Percentiles rank a stretch among this genome's conserved stretches.
These are phyloP conservation scores for Imleria badia DNA, from an alignment of 768 basidiomycete genomes.

Conservation along the genomic window DNA sequence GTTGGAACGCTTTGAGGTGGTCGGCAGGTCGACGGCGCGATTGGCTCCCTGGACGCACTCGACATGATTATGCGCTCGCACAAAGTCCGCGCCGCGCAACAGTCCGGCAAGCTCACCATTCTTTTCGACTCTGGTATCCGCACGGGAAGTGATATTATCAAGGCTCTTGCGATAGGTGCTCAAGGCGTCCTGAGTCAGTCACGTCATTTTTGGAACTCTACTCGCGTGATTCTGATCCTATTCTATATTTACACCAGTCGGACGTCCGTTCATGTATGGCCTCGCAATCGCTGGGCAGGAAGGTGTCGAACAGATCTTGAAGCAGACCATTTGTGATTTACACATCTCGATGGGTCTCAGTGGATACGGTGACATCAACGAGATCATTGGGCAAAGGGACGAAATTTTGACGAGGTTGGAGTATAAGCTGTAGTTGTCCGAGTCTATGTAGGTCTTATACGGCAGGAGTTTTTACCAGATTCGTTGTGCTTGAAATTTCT, in stretches of 20 bases:
- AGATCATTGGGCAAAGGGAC: slow-evolving; percentile 56
- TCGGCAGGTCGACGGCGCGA: slow-evolving; percentile 77
- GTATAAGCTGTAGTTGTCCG: slow-evolving; percentile 23
- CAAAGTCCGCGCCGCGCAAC: slow-evolving; percentile 57
- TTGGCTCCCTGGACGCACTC: slow-evolving; percentile 72
- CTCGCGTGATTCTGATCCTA: neutral
- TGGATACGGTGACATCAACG: slow-evolving; percentile 57
- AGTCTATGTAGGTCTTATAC: too few relatives aligned
- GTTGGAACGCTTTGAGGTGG: slow-evolving; percentile 46
- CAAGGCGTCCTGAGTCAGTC: slow-evolving; percentile 72
- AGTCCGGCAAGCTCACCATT: slow-evolving; percentile 61
- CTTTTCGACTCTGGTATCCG: slow-evolving; percentile 75
- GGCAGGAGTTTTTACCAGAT: too few relatives aligned
- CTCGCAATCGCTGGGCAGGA: slow-evolving; percentile 66
- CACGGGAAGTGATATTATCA: slow-evolving; percentile 79
- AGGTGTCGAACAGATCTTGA: slow-evolving; percentile 75
- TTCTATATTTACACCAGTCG: slow-evolving; percentile 49
- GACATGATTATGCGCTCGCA: slow-evolving; percentile 65
- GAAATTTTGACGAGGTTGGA: slow-evolving; percentile 24
- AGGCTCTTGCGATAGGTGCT: slow-evolving; percentile 84
- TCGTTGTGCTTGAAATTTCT: too few relatives aligned
- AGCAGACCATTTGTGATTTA: slow-evolving; percentile 64
- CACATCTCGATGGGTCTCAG: slow-evolving; percentile 62
- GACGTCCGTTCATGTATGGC: slow-evolving; percentile 74
- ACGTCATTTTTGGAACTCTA: neutral